Percentiles rank a stretch among this genome's conserved stretches.
phyloP scores from a whole-genome alignment of 2,329 filamentous ascomycete species.

The Nannizziopsis barbatae region DNA sequence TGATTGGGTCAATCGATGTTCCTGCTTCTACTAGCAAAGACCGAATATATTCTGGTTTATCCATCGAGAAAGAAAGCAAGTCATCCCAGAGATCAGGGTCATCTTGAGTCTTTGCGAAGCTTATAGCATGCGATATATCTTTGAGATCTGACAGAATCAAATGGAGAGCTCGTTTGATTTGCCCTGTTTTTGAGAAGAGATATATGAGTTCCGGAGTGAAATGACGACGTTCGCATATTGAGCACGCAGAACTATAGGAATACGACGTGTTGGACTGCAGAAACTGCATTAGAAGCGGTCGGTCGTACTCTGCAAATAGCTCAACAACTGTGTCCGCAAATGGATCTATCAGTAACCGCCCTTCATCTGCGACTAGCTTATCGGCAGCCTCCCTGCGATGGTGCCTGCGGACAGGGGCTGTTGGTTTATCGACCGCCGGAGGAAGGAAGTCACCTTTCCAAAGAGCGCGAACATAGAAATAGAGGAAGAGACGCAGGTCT shows the following conservation, averaged over 20 bases:
- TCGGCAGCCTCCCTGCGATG: constrained; percentile 33
- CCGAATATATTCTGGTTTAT: constrained; percentile 89
- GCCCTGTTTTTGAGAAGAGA: constrained; percentile 85
- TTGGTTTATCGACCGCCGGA: constrained; percentile 25
- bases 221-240: constrained; percentile 66
- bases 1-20: constrained; percentile 84
- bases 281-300: constrained; percentile 72
- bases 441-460: constrained; percentile 64
- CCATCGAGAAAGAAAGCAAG: constrained; percentile 89
- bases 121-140: constrained; percentile 84
- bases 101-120: constrained; percentile 86
- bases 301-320: constrained; percentile 76
- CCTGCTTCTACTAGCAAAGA: constrained; percentile 87
- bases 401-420: constrained; percentile 26
- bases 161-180: constrained; percentile 81
- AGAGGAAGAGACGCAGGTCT: constrained; percentile 63
- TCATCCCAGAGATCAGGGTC: constrained; percentile 93
- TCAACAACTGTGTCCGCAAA: constrained; percentile 80
- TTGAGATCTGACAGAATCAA: constrained; percentile 89
- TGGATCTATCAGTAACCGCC: constrained; percentile 62
- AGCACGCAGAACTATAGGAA: constrained; percentile 60
- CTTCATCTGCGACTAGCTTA: constrained; percentile 45
- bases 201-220: constrained; percentile 93
- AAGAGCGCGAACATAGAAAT: constrained; percentile 78
- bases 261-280: constrained; percentile 76